Evolutionary conservation across 768 basidiomycete genomes (phyloP).

Genomic region (Cystofilobasidium capitatum): DNA sequence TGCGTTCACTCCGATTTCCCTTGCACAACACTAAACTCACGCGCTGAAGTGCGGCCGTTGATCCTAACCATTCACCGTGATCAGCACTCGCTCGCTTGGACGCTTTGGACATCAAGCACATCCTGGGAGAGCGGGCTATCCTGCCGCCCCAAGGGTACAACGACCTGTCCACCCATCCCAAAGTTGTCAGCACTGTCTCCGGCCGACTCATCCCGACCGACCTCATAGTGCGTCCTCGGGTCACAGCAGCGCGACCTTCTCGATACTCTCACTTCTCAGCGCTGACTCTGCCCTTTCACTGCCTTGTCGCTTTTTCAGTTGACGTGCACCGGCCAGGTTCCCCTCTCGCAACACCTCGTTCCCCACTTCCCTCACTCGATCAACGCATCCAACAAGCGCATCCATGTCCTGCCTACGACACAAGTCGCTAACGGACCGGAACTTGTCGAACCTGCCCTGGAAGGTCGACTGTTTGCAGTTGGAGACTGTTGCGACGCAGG

Average conservation of each 20-base stretch:
- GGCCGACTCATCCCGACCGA: slow-evolving; percentile 12
- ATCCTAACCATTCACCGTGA: slow-evolving; percentile 28
- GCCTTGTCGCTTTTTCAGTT: slow-evolving; percentile 26
- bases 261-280: background rate
- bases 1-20: slow-evolving; percentile 18
- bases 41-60: slow-evolving; percentile 34
- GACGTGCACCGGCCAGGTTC: slow-evolving; percentile 38
- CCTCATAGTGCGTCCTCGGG: slow-evolving; percentile 13
- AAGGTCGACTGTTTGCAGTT: slow-evolving; percentile 36
- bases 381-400: slow-evolving; percentile 30
- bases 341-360: slow-evolving; percentile 33
- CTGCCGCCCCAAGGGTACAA: slow-evolving; percentile 19
- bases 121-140: slow-evolving; percentile 21
- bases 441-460: background rate
- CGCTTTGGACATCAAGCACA: background rate
- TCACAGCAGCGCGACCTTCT: background rate
- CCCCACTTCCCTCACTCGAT: slow-evolving; percentile 30
- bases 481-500: slow-evolving; percentile 39
- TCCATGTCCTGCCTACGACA: slow-evolving; percentile 34
- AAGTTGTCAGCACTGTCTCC: slow-evolving; percentile 13
- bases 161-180: background rate
- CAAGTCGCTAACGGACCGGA: slow-evolving; percentile 31
- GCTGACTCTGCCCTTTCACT: background rate
- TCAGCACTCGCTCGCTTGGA: slow-evolving; percentile 17
- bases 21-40: background rate